Conservation (phyloP, 192 early-diverging fungal species). For the Entomortierella chlamydospora region DNA sequence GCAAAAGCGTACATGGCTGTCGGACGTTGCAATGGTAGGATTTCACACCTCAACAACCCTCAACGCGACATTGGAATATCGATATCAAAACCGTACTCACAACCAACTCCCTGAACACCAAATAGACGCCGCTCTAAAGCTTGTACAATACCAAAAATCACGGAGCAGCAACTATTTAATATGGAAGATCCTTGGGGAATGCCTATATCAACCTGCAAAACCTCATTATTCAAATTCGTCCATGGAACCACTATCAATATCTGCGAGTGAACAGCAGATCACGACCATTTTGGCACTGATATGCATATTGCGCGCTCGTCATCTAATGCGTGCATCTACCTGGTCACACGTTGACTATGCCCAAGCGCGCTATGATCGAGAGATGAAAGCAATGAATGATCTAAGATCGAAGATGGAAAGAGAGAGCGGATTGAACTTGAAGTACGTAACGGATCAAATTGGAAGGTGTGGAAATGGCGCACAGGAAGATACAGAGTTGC, state of each 20-base stretch:
- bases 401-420: not conserved
- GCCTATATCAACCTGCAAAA: constrained; percentile 6
- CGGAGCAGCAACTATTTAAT: constrained; percentile 46
- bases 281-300: constrained; percentile 19
- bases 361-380: constrained; percentile 19
- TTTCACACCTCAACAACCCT: not conserved
- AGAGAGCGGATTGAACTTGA: not conserved
- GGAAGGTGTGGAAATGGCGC: not conserved
- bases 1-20: constrained; percentile 31
- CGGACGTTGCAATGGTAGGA: constrained; percentile 30
- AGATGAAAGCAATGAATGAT: constrained; percentile 17
- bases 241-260: not conserved
- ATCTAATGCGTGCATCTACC: constrained; percentile 32
- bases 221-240: not conserved
- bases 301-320: constrained; percentile 26
- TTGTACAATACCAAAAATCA: constrained; percentile 37
- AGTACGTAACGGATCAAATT: not conserved
- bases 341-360: constrained; percentile 36
- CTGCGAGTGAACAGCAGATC: not conserved
- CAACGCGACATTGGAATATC: not conserved
- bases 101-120: too few species aligned
- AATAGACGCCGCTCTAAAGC: constrained; percentile 20
- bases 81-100: too few species aligned
- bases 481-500: not conserved
- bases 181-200: constrained; percentile 32